Conservation (phyloP, 2,329 filamentous ascomycete genomes). For the Alternaria brassicae region DNA sequence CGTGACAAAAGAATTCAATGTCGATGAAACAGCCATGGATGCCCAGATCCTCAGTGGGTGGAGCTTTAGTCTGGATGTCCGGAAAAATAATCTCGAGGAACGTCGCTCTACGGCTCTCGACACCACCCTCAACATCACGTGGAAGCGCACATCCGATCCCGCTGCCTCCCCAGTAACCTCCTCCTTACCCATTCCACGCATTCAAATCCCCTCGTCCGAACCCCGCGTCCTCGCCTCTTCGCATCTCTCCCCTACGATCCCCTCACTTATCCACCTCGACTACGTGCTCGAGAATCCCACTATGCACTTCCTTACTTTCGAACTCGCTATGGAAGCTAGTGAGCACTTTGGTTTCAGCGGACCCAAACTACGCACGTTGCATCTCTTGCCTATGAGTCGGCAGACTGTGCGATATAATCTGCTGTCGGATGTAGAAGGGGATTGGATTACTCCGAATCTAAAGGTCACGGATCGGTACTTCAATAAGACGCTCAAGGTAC, state of each 20-base stretch:
- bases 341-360: constrained; percentile 94
- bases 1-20: constrained; percentile 41
- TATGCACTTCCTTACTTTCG: constrained; percentile 92
- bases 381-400: constrained; percentile 82
- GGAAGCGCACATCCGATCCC: constrained; percentile 66
- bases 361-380: constrained; percentile 78
- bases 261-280: constrained; percentile 51
- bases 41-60: constrained; percentile 75
- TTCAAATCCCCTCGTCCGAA: constrained; percentile 81
- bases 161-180: constrained; percentile 51
- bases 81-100: constrained; percentile 82
- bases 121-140: constrained; percentile 75
- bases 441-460: constrained; percentile 75
- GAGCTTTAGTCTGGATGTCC: constrained; percentile 75
- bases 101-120: constrained; percentile 77
- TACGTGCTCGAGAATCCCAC: constrained; percentile 93
- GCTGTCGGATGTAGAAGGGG: constrained; percentile 67
- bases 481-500: constrained; percentile 84
- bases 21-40: constrained; percentile 54
- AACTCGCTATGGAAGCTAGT: constrained; percentile 87
- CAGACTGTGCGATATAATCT: constrained; percentile 76
- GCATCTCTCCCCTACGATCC: constrained; percentile 39
- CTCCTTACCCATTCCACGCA: constrained; percentile 76
- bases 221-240: constrained; percentile 76
- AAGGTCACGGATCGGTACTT: constrained; percentile 90